phyloP scores from a whole-genome alignment of 164 flowering plant species.

The Euptelea pleiosperma region DNA sequence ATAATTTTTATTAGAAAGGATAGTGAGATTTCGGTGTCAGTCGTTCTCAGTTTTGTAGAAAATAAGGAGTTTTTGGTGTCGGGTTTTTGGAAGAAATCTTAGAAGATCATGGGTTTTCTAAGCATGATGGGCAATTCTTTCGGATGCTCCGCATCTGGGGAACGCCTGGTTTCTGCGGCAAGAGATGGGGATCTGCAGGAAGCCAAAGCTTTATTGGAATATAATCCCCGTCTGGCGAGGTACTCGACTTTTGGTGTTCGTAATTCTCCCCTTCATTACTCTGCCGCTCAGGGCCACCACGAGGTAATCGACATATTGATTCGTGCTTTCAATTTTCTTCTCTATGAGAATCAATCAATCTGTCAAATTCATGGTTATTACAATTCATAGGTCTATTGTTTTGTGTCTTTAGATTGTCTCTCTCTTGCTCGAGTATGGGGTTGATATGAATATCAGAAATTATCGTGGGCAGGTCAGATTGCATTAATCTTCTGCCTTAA shows the following conservation, averaged over 20 bases:
- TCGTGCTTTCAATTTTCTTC: not conserved
- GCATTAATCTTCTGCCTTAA: too few relatives aligned
- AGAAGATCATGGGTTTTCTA: constrained; percentile 46
- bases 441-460: constrained; percentile 85
- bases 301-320: constrained; percentile 53
- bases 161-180: constrained; percentile 92
- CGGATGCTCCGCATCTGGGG: constrained; percentile 97
- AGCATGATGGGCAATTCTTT: constrained; percentile 83
- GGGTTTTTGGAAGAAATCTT: not conserved
- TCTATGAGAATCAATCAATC: too few relatives aligned
- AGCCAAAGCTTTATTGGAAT: constrained; percentile 86
- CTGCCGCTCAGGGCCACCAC: constrained; percentile 94
- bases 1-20: constrained; percentile 1
- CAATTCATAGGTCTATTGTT: not conserved
- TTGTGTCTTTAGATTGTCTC: constrained; percentile 58
- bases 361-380: not conserved
- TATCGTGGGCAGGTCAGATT: constrained; percentile 85
- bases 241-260: constrained; percentile 94
- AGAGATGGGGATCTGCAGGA: constrained; percentile 96
- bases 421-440: constrained; percentile 82
- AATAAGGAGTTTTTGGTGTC: not conserved
- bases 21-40: constrained; percentile 2
- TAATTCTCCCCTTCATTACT: constrained; percentile 93
- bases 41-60: constrained; percentile 15
- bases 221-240: constrained; percentile 82